Percentiles rank a stretch among this genome's conserved stretches.
These are phyloP conservation scores for Flaveria linearis DNA, from an alignment of 129 eudicot genomes.

Conservation along the genomic window DNA sequence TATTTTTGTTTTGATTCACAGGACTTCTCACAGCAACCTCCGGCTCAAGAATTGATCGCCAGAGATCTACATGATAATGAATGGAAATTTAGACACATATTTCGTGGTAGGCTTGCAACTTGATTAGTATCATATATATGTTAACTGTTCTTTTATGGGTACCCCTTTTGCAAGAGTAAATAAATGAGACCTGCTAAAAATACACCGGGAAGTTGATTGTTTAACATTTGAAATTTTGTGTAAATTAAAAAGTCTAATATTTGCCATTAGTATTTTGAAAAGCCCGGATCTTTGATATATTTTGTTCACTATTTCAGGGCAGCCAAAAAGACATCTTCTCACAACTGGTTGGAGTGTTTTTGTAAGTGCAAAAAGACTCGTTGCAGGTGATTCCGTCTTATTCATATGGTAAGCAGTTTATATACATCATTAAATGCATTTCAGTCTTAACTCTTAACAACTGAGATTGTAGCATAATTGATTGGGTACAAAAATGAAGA, in stretches of 20 bases:
- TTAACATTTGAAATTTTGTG: neutral
- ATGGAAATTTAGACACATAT: constrained; percentile 94
- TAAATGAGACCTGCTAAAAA: neutral
- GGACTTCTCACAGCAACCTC: constrained; percentile 92
- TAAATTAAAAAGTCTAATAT: neutral
- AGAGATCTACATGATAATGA: constrained; percentile 88
- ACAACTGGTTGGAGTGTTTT: constrained; percentile 98
- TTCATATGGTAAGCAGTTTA: constrained; percentile 70
- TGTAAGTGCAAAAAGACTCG: constrained; percentile 91
- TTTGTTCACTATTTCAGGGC: constrained; percentile 55
- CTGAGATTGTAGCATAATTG: neutral
- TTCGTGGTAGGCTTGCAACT: constrained; percentile 59
- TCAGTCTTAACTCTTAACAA: neutral
- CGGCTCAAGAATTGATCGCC: constrained; percentile 72
- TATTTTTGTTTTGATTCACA: constrained; percentile 31
- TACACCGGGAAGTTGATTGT: neutral
- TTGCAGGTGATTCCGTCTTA: constrained; percentile 89
- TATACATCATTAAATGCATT: neutral
- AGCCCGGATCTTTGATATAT: constrained; percentile 6
- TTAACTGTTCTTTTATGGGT: neutral
- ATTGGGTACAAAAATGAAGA: neutral
- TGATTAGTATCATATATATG: neutral
- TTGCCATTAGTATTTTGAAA: neutral
- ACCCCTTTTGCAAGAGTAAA: neutral
- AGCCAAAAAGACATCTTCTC: constrained; percentile 92